A percentile compares a stretch with the other conserved stretches of the same genome.
Evolutionary conservation across 305 asterid genomes (phyloP).

Genomic region (Ruellia speciosa): DNA sequence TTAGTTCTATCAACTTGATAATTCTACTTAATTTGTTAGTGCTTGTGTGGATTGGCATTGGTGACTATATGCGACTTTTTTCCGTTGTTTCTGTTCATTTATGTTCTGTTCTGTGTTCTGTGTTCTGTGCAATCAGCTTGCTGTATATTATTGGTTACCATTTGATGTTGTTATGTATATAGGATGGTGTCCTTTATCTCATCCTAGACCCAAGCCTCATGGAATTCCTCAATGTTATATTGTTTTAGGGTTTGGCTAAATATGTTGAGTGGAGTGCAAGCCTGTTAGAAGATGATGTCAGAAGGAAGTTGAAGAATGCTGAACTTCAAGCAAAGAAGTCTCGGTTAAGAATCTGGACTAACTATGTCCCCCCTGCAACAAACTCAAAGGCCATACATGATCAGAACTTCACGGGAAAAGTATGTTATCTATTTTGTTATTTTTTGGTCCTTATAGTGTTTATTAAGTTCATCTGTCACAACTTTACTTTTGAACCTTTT

Average conservation of each 20-base stretch:
- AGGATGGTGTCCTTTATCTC: conserved; percentile 3
- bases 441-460: background rate
- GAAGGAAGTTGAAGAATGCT: conserved; percentile 57
- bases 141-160: background rate
- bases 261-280: conserved; percentile 97
- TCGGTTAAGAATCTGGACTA: conserved; percentile 74
- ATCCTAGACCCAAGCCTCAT: conserved; percentile 11
- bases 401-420: conserved; percentile 94
- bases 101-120: conserved; percentile 2
- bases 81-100: background rate
- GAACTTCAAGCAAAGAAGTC: conserved; percentile 88
- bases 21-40: background rate
- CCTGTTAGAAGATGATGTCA: conserved; percentile 70
- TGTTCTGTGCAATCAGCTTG: conserved; percentile 1
- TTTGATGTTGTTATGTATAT: background rate
- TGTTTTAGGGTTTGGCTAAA: conserved; percentile 75
- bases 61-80: conserved; percentile 2
- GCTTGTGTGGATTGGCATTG: conserved; percentile 6
- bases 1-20: too few relatives aligned
- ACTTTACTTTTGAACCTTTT: conserved; percentile 15
- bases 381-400: conserved; percentile 95
- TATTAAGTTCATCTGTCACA: conserved; percentile 8
- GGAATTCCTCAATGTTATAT: conserved; percentile 18
- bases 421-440: conserved; percentile 25
- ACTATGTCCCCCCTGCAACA: conserved; percentile 81